Conservation (phyloP, 2,329 filamentous ascomycete species). For the Venturia effusa region DNA sequence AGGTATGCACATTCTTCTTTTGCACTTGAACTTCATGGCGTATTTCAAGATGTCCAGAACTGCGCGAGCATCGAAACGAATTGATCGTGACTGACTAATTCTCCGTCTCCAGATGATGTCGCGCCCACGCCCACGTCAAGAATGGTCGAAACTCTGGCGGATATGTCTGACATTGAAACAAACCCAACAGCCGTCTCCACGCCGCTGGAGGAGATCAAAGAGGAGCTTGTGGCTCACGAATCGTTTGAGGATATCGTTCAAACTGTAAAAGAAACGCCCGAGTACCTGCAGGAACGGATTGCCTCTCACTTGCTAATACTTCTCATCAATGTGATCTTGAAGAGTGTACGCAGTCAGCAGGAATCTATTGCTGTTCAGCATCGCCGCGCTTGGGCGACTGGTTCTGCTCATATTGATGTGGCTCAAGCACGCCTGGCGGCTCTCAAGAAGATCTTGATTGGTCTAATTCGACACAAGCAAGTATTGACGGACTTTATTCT, state of each 20-base stretch:
- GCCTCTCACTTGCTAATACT: conserved; percentile 11
- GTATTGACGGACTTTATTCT: neutral
- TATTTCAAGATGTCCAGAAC: neutral
- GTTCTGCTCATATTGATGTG: neutral
- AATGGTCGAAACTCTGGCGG: neutral
- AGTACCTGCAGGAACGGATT: conserved; percentile 10
- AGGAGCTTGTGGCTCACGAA: conserved; percentile 14
- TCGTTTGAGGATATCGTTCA: conserved; percentile 21
- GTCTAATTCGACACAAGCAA: neutral
- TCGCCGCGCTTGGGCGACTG: neutral
- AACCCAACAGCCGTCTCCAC: neutral
- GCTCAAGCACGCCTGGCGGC: neutral
- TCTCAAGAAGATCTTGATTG: neutral
- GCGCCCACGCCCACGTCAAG: too few relatives aligned
- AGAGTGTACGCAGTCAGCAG: neutral
- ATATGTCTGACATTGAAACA: neutral
- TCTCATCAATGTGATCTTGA: conserved; percentile 1
- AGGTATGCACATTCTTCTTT: neutral
- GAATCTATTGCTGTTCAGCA: neutral
- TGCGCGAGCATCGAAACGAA: neutral
- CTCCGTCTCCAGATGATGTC: neutral
- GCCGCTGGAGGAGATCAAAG: neutral
- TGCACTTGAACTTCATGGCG: neutral
- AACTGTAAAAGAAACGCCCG: conserved; percentile 14
- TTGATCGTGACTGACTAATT: neutral